Conservation (phyloP, 2,329 filamentous ascomycete genomes). For the Pseudogymnoascus sp. region DNA sequence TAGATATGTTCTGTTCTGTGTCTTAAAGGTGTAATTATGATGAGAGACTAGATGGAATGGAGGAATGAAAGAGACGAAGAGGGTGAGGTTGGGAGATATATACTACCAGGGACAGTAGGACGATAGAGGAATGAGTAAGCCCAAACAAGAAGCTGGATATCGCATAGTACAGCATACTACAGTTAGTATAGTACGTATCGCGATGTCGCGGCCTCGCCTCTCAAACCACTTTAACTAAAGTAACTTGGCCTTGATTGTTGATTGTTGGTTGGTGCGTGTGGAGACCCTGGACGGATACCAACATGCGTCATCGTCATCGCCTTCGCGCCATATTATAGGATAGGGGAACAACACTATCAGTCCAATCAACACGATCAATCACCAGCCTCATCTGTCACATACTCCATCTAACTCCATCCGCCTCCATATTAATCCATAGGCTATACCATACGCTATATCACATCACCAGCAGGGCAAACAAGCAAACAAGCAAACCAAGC, state of each 20-base stretch:
- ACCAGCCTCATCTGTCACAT: neutral
- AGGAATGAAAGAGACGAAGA: neutral
- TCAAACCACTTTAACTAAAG: neutral
- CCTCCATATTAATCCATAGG: neutral
- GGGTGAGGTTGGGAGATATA: neutral
- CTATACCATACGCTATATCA: neutral
- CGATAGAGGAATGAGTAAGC: slow-evolving; percentile 6
- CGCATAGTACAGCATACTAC: neutral
- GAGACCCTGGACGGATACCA: slow-evolving; percentile 1
- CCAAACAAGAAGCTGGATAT: slow-evolving; percentile 7
- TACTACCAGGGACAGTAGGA: neutral
- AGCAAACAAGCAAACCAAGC: neutral
- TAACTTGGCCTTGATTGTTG: neutral
- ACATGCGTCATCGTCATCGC: neutral
- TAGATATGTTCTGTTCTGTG: neutral
- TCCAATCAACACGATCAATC: neutral
- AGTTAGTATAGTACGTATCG: neutral
- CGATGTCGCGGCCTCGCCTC: slow-evolving; percentile 1
- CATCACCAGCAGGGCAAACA: neutral
- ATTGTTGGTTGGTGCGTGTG: neutral
- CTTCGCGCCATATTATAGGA: neutral
- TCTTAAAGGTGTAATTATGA: neutral
- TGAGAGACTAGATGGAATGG: neutral
- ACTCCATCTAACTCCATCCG: neutral
- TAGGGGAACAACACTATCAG: neutral